Percentiles rank a stretch among this genome's conserved stretches.
Evolutionary conservation across 2,329 filamentous ascomycete species (phyloP).

Genomic region (Zasmidium cellare): DNA sequence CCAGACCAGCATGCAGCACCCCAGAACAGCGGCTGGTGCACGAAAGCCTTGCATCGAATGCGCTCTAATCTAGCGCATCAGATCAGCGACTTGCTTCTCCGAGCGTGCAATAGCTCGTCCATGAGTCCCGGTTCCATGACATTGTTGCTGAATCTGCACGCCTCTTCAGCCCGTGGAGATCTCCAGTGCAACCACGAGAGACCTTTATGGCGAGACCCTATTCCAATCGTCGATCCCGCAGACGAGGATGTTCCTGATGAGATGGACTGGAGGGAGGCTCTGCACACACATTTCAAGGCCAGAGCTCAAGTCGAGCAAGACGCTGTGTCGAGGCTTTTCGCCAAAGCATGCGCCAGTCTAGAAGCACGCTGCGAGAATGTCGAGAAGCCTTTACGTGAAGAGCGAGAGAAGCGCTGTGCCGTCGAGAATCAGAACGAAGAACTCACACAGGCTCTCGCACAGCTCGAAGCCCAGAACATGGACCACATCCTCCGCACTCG

Average conservation of each 20-base stretch:
- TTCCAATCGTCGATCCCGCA: slow-evolving; percentile 6
- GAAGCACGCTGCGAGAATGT: slow-evolving; percentile 57
- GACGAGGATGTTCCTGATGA: background rate
- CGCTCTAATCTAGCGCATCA: slow-evolving; percentile 21
- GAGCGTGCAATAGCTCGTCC: slow-evolving; percentile 17
- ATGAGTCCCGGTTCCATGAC: slow-evolving; percentile 17
- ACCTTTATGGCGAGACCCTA: slow-evolving; percentile 10
- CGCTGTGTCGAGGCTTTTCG: slow-evolving; percentile 50
- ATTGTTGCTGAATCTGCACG: slow-evolving; percentile 20
- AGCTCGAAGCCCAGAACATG: slow-evolving; percentile 39
- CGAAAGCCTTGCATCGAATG: slow-evolving; percentile 16
- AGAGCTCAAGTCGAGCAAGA: slow-evolving; percentile 47
- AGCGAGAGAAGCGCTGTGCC: slow-evolving; percentile 39
- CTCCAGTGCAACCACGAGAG: slow-evolving; percentile 17
- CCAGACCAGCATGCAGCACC: background rate
- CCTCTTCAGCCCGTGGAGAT: slow-evolving; percentile 18
- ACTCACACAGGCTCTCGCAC: slow-evolving; percentile 36
- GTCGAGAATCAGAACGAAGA: slow-evolving; percentile 39
- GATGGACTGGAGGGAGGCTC: slow-evolving; percentile 50
- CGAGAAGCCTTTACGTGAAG: slow-evolving; percentile 54
- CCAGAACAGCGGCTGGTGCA: slow-evolving; percentile 15
- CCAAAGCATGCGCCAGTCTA: slow-evolving; percentile 56
- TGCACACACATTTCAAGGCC: slow-evolving; percentile 47
- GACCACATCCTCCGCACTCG: slow-evolving; percentile 39
- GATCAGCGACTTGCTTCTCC: slow-evolving; percentile 19